Conservation (phyloP, 352 stramenopile genomes). For the Phytophthora ohioensis region DNA sequence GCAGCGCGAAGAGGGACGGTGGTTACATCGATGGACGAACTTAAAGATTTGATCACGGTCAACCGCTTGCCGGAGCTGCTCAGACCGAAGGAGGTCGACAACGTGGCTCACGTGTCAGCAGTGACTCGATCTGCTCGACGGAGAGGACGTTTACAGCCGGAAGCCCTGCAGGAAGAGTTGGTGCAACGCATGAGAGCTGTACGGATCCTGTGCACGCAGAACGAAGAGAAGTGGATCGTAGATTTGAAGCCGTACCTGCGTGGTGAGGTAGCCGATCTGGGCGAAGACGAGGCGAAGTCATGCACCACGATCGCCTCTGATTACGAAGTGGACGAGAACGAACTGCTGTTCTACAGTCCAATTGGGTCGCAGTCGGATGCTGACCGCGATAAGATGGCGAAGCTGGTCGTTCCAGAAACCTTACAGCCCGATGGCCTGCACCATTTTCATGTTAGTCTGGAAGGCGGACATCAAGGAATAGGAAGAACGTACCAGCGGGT, state of each 20-base stretch:
- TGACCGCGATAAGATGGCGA: neutral
- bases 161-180: neutral
- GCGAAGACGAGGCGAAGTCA: no score
- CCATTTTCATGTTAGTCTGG: neutral
- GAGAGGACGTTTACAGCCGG: neutral
- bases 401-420: neutral
- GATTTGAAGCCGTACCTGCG: conserved; percentile 6
- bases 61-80: no score
- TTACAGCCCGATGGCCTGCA: neutral
- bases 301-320: conserved; percentile 6
- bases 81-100: no score
- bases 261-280: neutral
- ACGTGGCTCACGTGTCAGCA: neutral
- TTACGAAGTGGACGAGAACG: conserved; percentile 10
- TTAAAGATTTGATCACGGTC: no score
- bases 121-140: neutral
- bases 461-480: conserved; percentile 3
- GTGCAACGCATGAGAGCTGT: neutral
- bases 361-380: neutral
- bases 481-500: neutral
- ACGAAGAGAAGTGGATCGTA: neutral
- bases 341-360: neutral
- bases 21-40: no score
- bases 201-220: neutral
- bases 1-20: no score